Evolutionary conservation across 257 asterid species (phyloP), one percentile per base, ranked within the genome.

Genomic region (Solanum medicagineum): DNA sequence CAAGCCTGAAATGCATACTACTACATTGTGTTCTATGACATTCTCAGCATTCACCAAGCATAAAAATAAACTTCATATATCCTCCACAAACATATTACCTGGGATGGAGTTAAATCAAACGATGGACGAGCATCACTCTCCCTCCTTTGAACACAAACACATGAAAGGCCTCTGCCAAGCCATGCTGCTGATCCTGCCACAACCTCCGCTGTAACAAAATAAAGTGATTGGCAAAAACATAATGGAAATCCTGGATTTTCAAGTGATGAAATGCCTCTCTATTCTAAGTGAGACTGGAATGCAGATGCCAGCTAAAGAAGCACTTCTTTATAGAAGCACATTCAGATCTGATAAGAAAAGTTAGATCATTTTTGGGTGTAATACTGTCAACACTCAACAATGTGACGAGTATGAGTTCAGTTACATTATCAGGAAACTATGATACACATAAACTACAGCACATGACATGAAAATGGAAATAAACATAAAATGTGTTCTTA

Each of bases 151-250:
- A 89, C 98, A 90, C 99, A 95, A 84, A 97, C 99, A 86, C 99
- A 97, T 12, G 99, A 95, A 86, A 97, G 94, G 83, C 99, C 98
- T 89, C 91, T 94, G 84, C 99, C 98, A 84, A 95, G 93, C 99
- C 99, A 97, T 26, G 99, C 99, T 83, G 98, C 98, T 75, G 99
- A 94, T 90, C 99, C 99, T 86, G 97, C 97, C 85, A 93, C 95
- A 88, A 91, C 95, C 93, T 92, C 98, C 85, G 88, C 94, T 90
- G 92, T 87, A 87, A 88, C 87, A 90, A 85, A 90, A 88, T 74
- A 90, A 84, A 85, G 87, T 14, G 32, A 87, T 69, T 66, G 85
- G 85, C 81, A 82, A 87, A 85, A 83, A 73, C 70, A 55, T 36
- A 80, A 87, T 47, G 54, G 86, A 75, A 75, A 80, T 29, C 70